phyloP scores from a whole-genome alignment of 1,284 basidiomycete genomes.

The Tilletia indica region DNA sequence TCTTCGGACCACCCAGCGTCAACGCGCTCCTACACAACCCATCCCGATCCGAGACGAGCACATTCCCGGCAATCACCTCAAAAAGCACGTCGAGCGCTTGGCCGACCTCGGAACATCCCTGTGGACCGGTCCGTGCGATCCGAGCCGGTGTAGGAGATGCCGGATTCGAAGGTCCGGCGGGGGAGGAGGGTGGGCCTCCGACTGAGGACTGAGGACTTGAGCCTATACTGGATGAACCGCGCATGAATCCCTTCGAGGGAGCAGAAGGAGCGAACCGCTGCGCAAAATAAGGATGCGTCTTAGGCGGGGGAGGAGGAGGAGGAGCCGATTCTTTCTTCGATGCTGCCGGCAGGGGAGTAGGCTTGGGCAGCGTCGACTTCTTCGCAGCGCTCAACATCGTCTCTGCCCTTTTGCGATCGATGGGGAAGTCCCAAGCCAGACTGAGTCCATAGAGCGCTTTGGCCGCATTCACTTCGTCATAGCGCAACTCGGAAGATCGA shows the following conservation, averaged over 20 bases:
- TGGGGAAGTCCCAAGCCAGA: slow-evolving; percentile 12
- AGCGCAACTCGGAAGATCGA: neutral
- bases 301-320: neutral
- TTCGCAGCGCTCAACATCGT: neutral
- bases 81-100: slow-evolving; percentile 12
- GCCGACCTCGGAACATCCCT: slow-evolving; percentile 1
- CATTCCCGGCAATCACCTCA: slow-evolving; percentile 11
- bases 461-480: neutral
- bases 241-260: neutral
- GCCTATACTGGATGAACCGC: neutral
- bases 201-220: neutral
- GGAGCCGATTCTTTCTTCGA: too few species aligned
- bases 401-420: neutral
- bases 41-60: slow-evolving; percentile 9
- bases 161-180: neutral
- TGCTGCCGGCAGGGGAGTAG: neutral
- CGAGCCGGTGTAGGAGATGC: too few species aligned
- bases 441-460: neutral
- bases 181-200: neutral
- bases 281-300: slow-evolving; percentile 3
- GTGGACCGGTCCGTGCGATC: neutral
- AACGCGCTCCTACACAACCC: slow-evolving; percentile 9
- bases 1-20: neutral
- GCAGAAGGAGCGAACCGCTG: slow-evolving; percentile 5
- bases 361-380: neutral